Conservation (phyloP, 495 filamentous ascomycete species). For the Zalerion maritima region DNA sequence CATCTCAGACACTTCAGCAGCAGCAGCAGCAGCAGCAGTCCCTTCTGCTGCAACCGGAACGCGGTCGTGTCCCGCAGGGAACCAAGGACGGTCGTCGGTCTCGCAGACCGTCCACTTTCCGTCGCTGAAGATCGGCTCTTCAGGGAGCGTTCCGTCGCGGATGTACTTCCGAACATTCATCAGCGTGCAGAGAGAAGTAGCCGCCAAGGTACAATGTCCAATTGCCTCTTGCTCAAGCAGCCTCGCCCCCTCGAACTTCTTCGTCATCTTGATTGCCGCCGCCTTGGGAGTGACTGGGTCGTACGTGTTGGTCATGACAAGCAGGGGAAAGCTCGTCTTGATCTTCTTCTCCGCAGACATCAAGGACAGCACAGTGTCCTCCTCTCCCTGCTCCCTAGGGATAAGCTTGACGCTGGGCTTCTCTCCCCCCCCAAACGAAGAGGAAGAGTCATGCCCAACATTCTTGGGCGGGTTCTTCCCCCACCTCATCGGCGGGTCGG, state of each 20-base stretch:
- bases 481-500: slow-evolving; percentile 23
- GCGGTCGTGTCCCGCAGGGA: too few species aligned
- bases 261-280: slow-evolving; percentile 37
- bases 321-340: slow-evolving; percentile 39
- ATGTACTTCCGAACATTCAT: slow-evolving; percentile 23
- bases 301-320: slow-evolving; percentile 43
- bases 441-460: too few species aligned
- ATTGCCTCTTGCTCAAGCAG: slow-evolving; percentile 28
- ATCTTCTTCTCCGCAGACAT: slow-evolving; percentile 17
- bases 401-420: not conserved
- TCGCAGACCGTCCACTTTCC: slow-evolving; percentile 26
- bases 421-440: not conserved
- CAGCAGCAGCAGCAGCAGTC: too few species aligned
- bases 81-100: slow-evolving; percentile 23
- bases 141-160: slow-evolving; percentile 22
- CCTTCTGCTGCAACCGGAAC: too few species aligned
- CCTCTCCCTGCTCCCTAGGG: slow-evolving; percentile 3
- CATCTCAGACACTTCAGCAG: too few species aligned
- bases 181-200: slow-evolving; percentile 25
- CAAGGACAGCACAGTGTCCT: slow-evolving; percentile 7
- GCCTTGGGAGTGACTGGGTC: slow-evolving; percentile 46
- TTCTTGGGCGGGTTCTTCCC: slow-evolving; percentile 15
- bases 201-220: slow-evolving; percentile 29
- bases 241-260: slow-evolving; percentile 28
- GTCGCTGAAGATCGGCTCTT: slow-evolving; percentile 16